These are phyloP conservation scores for Shiraia bambusicola DNA, from an alignment of 2,329 filamentous ascomycete genomes.

Conservation along the genomic window DNA sequence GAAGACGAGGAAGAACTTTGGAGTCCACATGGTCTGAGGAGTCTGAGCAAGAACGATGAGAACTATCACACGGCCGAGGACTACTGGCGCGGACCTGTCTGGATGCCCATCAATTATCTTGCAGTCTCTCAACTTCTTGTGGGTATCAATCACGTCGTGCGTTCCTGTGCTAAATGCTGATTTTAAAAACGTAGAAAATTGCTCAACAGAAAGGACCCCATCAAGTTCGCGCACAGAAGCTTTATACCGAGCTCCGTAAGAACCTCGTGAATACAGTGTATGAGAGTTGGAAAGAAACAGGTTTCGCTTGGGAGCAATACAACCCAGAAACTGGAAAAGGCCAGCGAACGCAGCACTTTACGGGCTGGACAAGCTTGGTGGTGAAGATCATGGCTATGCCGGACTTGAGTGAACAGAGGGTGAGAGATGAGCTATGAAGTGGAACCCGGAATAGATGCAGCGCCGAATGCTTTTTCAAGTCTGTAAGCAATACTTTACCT, in stretches of 20 bases:
- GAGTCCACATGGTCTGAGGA: conserved; percentile 84
- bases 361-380: conserved; percentile 97
- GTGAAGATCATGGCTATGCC: conserved; percentile 98
- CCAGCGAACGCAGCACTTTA: conserved; percentile 97
- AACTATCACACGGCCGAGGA: conserved; percentile 91
- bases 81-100: conserved; percentile 94
- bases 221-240: conserved; percentile 64
- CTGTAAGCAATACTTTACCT: neutral
- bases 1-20: conserved; percentile 83
- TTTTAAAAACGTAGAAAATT: conserved; percentile 56
- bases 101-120: conserved; percentile 97
- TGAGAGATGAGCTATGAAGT: conserved; percentile 34
- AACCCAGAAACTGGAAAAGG: conserved; percentile 88
- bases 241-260: conserved; percentile 75
- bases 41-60: conserved; percentile 78
- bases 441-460: neutral
- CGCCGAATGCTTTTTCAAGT: too few relatives aligned
- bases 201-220: conserved; percentile 67
- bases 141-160: conserved; percentile 8
- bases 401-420: conserved; percentile 53
- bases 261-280: conserved; percentile 91
- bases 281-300: conserved; percentile 83
- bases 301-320: conserved; percentile 99
- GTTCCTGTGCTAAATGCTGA: conserved; percentile 9
- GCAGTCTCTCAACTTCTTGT: conserved; percentile 74